A percentile compares a stretch with the other conserved stretches of the same genome.
Evolutionary conservation across 73 alveolate genomes (phyloP).

Genomic region (Tetrahymena malaccensis): DNA sequence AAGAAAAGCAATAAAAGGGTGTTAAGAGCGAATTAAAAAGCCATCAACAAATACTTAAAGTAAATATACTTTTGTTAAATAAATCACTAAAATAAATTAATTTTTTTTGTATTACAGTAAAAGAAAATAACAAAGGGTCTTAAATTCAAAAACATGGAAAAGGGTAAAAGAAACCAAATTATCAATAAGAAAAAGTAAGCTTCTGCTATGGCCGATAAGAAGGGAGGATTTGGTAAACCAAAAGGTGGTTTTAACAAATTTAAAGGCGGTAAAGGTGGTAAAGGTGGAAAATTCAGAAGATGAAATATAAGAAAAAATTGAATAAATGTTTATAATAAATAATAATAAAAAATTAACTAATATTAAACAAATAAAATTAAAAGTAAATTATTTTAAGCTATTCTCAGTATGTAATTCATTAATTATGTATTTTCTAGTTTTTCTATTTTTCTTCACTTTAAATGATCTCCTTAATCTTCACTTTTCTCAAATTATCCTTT

Average conservation of each 20-base stretch:
- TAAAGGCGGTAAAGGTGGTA: not conserved
- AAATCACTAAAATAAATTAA: not conserved
- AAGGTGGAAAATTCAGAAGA: not conserved
- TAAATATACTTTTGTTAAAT: not conserved
- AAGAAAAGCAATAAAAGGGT: not conserved
- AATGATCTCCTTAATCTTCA: too few species aligned
- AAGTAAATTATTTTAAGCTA: not conserved
- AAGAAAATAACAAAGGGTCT: slow-evolving; percentile 30
- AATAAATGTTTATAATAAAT: not conserved
- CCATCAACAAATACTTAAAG: slow-evolving; percentile 15
- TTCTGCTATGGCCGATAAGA: not conserved
- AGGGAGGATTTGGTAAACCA: not conserved
- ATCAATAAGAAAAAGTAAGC: not conserved
- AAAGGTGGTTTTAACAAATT: not conserved
- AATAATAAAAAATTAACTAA: not conserved
- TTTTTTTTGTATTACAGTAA: not conserved
- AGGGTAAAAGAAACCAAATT: slow-evolving; percentile 13
- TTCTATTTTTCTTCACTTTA: too few species aligned
- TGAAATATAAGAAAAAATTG: not conserved
- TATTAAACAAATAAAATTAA: not conserved
- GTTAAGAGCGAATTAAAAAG: slow-evolving; percentile 12
- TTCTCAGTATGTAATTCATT: too few species aligned
- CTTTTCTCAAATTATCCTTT: too few species aligned
- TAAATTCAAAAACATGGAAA: slow-evolving; percentile 33
- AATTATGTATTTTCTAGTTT: too few species aligned